These are phyloP conservation scores for Ganoderma lucidum DNA, from an alignment of 1,284 basidiomycete genomes.

Conservation along the genomic window DNA sequence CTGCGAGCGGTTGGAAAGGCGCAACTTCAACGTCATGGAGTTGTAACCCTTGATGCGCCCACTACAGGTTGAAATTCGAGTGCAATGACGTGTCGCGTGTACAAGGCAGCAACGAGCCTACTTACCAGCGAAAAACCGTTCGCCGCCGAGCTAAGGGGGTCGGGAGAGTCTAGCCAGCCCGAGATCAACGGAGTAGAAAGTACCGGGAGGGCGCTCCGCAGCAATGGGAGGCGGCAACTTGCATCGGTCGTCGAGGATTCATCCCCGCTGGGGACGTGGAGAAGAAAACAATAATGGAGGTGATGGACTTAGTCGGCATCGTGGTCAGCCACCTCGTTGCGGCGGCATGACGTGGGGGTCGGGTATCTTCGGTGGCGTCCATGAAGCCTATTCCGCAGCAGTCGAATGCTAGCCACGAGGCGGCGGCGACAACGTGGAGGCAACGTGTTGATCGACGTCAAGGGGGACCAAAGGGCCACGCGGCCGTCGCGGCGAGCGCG, in stretches of 20 bases:
- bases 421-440: background rate
- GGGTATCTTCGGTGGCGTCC: background rate
- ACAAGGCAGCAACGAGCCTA: background rate
- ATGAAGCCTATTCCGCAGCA: background rate
- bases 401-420: background rate
- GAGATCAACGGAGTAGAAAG: slow-evolving; percentile 2
- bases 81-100: background rate
- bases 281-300: background rate
- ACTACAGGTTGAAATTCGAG: background rate
- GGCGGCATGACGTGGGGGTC: background rate
- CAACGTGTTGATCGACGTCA: slow-evolving; percentile 4
- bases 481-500: background rate
- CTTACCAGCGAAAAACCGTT: background rate
- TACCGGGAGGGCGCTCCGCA: background rate
- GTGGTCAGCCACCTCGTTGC: background rate
- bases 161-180: background rate
- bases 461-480: background rate
- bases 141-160: background rate
- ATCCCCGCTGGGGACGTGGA: background rate
- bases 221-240: background rate
- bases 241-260: background rate
- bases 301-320: too few relatives aligned
- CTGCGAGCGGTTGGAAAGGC: background rate
- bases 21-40: background rate
- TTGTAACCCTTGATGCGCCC: background rate